phyloP scores from a whole-genome alignment of 2,329 filamentous ascomycete species.

The Diaporthe vexans region DNA sequence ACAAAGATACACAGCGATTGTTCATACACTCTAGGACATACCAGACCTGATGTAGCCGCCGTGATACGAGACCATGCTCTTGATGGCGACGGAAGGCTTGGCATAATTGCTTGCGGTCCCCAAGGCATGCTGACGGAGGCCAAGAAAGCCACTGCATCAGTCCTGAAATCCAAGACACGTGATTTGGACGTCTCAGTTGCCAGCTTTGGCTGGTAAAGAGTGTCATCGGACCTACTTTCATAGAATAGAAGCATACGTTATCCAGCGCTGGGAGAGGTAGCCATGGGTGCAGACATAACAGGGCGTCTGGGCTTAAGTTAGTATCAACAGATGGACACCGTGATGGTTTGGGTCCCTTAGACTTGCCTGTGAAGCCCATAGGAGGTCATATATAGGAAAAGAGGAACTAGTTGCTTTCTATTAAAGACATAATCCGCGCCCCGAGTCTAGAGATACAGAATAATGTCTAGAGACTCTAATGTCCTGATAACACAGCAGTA shows the following conservation, averaged over 20 bases:
- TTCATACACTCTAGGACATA: not conserved
- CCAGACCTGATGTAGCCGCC: not conserved
- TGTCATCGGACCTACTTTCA: not conserved
- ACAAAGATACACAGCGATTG: not conserved
- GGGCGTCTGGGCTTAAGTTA: too few species aligned
- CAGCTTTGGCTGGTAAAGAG: not conserved
- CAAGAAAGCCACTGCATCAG: not conserved
- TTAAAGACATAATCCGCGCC: not conserved
- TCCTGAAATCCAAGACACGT: not conserved
- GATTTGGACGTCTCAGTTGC: slow-evolving; percentile 1
- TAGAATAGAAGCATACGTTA: not conserved
- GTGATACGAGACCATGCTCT: not conserved
- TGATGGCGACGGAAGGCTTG: slow-evolving; percentile 12
- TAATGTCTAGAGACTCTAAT: not conserved
- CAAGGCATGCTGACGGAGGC: not conserved
- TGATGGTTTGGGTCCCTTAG: too few species aligned
- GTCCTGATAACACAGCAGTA: too few species aligned
- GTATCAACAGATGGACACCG: too few species aligned
- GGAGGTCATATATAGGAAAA: too few species aligned
- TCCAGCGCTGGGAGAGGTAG: too few species aligned
- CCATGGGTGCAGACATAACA: too few species aligned
- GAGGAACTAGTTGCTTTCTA: too few species aligned
- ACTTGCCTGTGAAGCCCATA: too few species aligned
- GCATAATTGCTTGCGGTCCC: slow-evolving; percentile 20
- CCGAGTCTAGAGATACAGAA: not conserved